These are phyloP conservation scores for Breynia disticha DNA, from an alignment of 441 rosid species.

Conservation along the genomic window DNA sequence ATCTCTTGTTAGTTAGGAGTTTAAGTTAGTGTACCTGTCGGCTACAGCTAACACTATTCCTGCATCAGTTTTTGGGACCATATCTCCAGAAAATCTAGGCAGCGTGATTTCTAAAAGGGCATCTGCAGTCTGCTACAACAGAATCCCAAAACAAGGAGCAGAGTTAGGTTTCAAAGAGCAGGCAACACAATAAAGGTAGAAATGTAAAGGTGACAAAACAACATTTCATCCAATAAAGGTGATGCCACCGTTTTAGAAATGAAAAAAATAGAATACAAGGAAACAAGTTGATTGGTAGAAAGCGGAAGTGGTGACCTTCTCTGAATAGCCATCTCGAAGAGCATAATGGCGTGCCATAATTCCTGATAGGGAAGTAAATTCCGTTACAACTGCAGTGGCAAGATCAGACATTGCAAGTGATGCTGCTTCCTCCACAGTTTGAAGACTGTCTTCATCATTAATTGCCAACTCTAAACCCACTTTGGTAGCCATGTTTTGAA, in stretches of 20 bases:
- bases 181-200: not conserved
- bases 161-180: not conserved
- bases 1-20: no score
- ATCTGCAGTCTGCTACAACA: conserved; percentile 61
- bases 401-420: conserved; percentile 96
- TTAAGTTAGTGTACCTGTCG: conserved; percentile 49
- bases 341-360: conserved; percentile 97
- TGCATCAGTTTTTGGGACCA: conserved; percentile 70
- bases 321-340: conserved; percentile 79
- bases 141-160: conserved; percentile 4
- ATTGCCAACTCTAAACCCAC: conserved; percentile 44
- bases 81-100: conserved; percentile 90
- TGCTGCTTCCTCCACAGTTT: conserved; percentile 62
- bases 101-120: conserved; percentile 80
- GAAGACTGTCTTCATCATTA: conserved; percentile 44
- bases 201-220: not conserved
- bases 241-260: not conserved
- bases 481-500: conserved; percentile 46
- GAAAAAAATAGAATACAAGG: not conserved
- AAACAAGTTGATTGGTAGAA: not conserved
- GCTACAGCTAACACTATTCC: conserved; percentile 85
- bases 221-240: not conserved
- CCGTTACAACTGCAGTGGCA: conserved; percentile 87
- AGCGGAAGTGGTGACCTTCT: conserved; percentile 44
- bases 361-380: conserved; percentile 88